phyloP scores from a whole-genome alignment of 2,329 filamentous ascomycete genomes.

The Venturia oleaginea region DNA sequence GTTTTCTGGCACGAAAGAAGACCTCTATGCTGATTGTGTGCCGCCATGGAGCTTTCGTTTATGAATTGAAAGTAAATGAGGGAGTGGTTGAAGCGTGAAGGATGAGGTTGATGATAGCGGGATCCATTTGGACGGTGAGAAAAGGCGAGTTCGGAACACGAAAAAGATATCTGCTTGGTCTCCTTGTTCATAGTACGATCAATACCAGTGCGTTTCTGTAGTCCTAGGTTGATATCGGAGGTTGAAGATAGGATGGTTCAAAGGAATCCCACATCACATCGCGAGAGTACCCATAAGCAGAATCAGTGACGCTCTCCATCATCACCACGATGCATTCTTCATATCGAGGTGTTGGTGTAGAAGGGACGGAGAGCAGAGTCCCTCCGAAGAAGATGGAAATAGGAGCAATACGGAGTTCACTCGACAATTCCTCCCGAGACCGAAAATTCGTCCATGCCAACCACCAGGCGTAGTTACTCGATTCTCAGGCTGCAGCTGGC shows the following conservation, averaged over 20 bases:
- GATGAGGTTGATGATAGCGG: not conserved
- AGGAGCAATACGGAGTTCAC: conserved; percentile 4
- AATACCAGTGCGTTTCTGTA: not conserved
- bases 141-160: not conserved
- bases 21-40: not conserved
- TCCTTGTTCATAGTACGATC: not conserved
- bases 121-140: not conserved
- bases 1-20: not conserved
- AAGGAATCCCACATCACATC: not conserved
- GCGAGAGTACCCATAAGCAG: not conserved
- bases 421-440: not conserved
- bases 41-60: not conserved
- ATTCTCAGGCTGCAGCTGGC: not conserved
- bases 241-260: not conserved
- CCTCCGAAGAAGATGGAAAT: not conserved
- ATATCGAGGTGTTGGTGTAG: not conserved
- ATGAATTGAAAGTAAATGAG: not conserved
- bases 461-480: not conserved
- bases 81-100: not conserved
- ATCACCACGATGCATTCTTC: not conserved
- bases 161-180: not conserved
- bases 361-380: not conserved
- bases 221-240: not conserved
- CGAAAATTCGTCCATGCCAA: not conserved
- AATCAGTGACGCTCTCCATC: not conserved